Conservation (phyloP, 2,329 filamentous ascomycete species). For the Phialemoniopsis sp. region DNA sequence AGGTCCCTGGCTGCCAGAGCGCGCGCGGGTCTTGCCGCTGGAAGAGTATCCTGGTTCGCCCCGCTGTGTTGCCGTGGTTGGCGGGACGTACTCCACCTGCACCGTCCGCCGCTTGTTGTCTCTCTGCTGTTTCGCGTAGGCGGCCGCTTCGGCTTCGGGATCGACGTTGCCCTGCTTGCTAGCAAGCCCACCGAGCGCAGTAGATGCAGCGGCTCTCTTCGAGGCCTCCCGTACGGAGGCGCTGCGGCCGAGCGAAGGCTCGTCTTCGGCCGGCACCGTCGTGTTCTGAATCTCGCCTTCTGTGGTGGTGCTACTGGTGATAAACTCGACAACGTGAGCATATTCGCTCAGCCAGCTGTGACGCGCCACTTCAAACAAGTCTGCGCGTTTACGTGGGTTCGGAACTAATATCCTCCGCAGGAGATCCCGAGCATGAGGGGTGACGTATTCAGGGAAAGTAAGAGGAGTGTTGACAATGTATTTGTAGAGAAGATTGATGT, state of each 20-base stretch:
- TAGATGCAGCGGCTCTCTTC: slow-evolving; percentile 55
- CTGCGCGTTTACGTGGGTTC: slow-evolving; percentile 89
- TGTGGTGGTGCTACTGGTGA: slow-evolving; percentile 91
- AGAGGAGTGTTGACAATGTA: slow-evolving; percentile 97
- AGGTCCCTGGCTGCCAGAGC: slow-evolving; percentile 51
- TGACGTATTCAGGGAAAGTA: slow-evolving; percentile 98
- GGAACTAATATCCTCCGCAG: slow-evolving; percentile 91
- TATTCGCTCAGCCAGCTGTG: slow-evolving; percentile 99
- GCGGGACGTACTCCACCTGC: slow-evolving; percentile 95
- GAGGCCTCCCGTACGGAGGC: slow-evolving; percentile 86
- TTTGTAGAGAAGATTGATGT: slow-evolving; percentile 98
- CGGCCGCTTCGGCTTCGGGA: slow-evolving; percentile 50
- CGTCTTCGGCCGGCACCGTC: slow-evolving; percentile 57
- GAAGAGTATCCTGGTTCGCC: slow-evolving; percentile 37
- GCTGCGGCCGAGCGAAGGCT: slow-evolving; percentile 69
- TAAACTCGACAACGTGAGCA: slow-evolving; percentile 92
- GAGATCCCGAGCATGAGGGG: slow-evolving; percentile 89
- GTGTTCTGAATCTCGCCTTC: slow-evolving; percentile 81
- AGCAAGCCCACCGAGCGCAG: slow-evolving; percentile 57
- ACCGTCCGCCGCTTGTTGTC: slow-evolving; percentile 92
- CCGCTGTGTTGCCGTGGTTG: slow-evolving; percentile 78
- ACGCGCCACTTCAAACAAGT: slow-evolving; percentile 93
- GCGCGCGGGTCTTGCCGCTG: slow-evolving; percentile 45
- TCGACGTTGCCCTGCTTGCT: slow-evolving; percentile 75
- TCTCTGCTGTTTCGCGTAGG: slow-evolving; percentile 61